A percentile compares a stretch with the other conserved stretches of the same genome.
Evolutionary conservation across 2,329 filamentous ascomycete genomes (phyloP).

Genomic region (Gnomoniopsis sp.): DNA sequence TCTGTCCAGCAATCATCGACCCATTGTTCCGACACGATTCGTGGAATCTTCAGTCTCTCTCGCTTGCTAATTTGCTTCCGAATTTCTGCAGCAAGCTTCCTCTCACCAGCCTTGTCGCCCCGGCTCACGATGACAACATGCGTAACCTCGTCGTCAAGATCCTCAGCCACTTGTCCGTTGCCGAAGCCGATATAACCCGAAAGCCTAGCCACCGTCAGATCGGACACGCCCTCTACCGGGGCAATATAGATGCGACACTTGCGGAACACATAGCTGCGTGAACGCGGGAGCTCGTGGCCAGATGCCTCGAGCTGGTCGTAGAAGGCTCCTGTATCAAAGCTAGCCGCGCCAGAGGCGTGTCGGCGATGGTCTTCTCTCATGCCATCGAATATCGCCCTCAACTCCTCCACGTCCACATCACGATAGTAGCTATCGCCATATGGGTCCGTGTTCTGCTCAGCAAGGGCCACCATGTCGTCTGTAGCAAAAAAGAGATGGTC

Average conservation of each 20-base stretch:
- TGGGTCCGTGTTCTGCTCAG: conserved; percentile 64
- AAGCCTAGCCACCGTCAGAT: conserved; percentile 40
- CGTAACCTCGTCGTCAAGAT: conserved; percentile 57
- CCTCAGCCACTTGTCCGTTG: conserved; percentile 55
- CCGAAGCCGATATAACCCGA: conserved; percentile 65
- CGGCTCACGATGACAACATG: conserved; percentile 65
- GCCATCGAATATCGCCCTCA: conserved; percentile 37
- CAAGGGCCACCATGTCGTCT: conserved; percentile 49
- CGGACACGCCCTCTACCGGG: conserved; percentile 25
- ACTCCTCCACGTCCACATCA: conserved; percentile 41
- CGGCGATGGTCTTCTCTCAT: conserved; percentile 23
- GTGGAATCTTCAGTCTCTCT: conserved; percentile 48
- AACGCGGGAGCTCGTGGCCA: conserved; percentile 48
- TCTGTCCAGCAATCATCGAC: conserved; percentile 77
- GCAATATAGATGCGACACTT: conserved; percentile 41
- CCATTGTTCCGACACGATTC: conserved; percentile 70
- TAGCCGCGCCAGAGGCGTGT: conserved; percentile 15
- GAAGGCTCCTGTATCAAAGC: conserved; percentile 45
- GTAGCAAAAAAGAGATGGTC: conserved; percentile 70
- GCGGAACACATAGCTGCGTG: conserved; percentile 52
- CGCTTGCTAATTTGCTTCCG: conserved; percentile 43
- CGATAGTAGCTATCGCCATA: conserved; percentile 82
- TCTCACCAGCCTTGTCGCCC: conserved; percentile 34
- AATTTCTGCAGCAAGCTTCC: conserved; percentile 39
- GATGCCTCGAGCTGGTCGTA: conserved; percentile 53